Evolutionary conservation across 192 early-diverging fungal genomes (phyloP), one percentile per base, ranked within the genome.

Genomic region (Backusella macrospora): DNA sequence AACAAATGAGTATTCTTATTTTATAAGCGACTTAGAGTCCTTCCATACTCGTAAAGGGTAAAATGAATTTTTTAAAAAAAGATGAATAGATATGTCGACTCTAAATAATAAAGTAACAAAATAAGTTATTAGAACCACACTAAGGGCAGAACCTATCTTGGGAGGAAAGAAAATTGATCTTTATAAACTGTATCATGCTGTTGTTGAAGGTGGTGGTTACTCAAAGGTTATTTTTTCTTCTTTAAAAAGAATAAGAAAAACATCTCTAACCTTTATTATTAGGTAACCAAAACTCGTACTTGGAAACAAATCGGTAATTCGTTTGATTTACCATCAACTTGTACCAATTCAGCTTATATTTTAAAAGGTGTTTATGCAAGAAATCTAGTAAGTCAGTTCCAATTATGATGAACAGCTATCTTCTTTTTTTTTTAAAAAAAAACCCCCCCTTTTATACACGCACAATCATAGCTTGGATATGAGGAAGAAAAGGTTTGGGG

Each of bases 301-400:
- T 93, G 92, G 92, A 93, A 90, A 76, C 78, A 87, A 65, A 85
- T 94, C 21, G 81, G 84, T 8, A 68, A 84, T n/a, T 85, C 86
- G 0, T 94, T 94, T 78, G 86, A 93, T 46, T 89, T 94, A 38
- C 92, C 92, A 8, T 73, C 85, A 46, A 94, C 92, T 7, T 94
- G 92, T 79, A 94, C 92, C 14, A 94, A 94, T 79, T 88, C 87
- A 49, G 92, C 92, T 15, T 93, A 88, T 74, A 88, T 92, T 44
- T 82, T 93, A 71, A 93, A 93, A 80, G 83, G 88, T 26, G 80
- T 92, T 0, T 94, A 94, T 72, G 85, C 87, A 46, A 80, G 82
- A 62, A 89, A 88, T 63, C 76, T 94, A 49, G 71, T 72, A 63
- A 65, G 62, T 38, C 29, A 34, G 29, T 34, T 34, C 29, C 2